Percentiles rank a stretch among this genome's conserved stretches.
phyloP scores from a whole-genome alignment of 1,284 basidiomycete genomes.

The Apiotrichum gracile region DNA sequence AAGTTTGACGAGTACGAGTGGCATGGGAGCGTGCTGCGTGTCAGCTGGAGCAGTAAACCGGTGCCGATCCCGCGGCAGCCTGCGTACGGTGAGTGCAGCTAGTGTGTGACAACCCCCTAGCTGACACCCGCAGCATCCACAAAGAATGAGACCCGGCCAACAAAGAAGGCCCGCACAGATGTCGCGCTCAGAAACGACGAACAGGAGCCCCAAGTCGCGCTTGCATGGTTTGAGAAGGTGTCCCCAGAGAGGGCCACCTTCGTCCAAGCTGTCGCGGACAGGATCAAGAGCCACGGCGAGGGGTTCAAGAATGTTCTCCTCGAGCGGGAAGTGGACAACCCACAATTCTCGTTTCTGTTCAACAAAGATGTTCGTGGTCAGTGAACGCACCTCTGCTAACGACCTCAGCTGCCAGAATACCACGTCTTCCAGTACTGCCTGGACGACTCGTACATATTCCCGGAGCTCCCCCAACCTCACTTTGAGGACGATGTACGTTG shows the following conservation, averaged over 20 bases:
- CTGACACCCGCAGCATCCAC: not conserved
- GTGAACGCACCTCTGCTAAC: not conserved
- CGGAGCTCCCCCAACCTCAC: conserved; percentile 53
- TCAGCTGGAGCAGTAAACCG: conserved; percentile 87
- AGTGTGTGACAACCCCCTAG: conserved; percentile 18
- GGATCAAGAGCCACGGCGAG: conserved; percentile 72
- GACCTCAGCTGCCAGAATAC: conserved; percentile 43
- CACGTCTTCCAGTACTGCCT: conserved; percentile 72
- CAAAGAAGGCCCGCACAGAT: not conserved
- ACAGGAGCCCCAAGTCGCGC: not conserved
- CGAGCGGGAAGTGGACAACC: conserved; percentile 71
- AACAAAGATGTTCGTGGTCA: conserved; percentile 56
- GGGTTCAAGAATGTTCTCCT: conserved; percentile 69
- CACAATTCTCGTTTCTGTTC: conserved; percentile 73
- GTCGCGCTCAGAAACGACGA: too few species aligned
- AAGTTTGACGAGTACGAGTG: conserved; percentile 87
- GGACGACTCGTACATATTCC: conserved; percentile 56
- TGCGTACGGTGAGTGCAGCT: conserved; percentile 66
- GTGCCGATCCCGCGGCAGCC: conserved; percentile 75
- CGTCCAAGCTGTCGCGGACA: conserved; percentile 73
- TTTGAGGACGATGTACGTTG: conserved; percentile 76
- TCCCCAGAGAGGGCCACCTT: conserved; percentile 71
- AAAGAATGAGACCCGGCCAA: not conserved
- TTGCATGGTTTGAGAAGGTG: conserved; percentile 49
- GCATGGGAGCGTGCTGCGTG: conserved; percentile 75